A percentile compares a stretch with the other conserved stretches of the same genome.
Evolutionary conservation across 2,329 filamentous ascomycete species (phyloP).

Genomic region (Hypoxylon sp.): DNA sequence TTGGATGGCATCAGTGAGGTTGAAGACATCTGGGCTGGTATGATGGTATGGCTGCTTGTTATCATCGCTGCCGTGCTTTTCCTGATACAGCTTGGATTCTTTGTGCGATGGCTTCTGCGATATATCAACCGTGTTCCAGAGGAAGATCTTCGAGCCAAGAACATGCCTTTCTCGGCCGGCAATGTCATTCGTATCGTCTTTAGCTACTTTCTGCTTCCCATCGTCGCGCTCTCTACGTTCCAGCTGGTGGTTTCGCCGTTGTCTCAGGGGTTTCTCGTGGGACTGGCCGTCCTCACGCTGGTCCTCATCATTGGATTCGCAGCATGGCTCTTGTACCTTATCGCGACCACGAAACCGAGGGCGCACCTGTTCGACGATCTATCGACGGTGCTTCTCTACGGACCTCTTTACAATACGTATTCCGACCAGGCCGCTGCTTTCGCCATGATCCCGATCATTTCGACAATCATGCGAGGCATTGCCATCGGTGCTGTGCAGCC

Average conservation of each 20-base stretch:
- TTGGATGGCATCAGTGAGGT: conserved; percentile 80
- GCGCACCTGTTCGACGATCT: conserved; percentile 93
- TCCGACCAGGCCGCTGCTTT: conserved; percentile 92
- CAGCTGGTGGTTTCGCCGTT: conserved; percentile 80
- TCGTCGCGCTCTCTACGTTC: conserved; percentile 87
- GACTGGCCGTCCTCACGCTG: conserved; percentile 77
- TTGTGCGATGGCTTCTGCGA: conserved; percentile 78
- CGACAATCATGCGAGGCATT: conserved; percentile 86
- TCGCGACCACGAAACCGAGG: conserved; percentile 81
- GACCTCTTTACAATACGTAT: conserved; percentile 96
- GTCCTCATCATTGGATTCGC: conserved; percentile 76
- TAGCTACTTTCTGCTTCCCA: conserved; percentile 89
- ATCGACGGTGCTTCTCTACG: conserved; percentile 86
- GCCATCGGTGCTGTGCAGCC: conserved; percentile 93
- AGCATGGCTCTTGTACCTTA: conserved; percentile 81
- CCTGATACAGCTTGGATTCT: conserved; percentile 79
- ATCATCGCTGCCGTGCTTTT: conserved; percentile 74
- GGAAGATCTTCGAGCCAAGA: conserved; percentile 90
- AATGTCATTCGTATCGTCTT: conserved; percentile 86
- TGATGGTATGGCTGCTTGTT: conserved; percentile 88
- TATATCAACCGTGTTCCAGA: conserved; percentile 75
- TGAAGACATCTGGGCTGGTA: conserved; percentile 89
- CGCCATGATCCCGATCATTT: conserved; percentile 83
- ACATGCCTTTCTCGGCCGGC: conserved; percentile 84
- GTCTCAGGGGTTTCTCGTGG: conserved; percentile 76